phyloP scores from a whole-genome alignment of 345 rosid genomes.

The Heritiera fomes region DNA sequence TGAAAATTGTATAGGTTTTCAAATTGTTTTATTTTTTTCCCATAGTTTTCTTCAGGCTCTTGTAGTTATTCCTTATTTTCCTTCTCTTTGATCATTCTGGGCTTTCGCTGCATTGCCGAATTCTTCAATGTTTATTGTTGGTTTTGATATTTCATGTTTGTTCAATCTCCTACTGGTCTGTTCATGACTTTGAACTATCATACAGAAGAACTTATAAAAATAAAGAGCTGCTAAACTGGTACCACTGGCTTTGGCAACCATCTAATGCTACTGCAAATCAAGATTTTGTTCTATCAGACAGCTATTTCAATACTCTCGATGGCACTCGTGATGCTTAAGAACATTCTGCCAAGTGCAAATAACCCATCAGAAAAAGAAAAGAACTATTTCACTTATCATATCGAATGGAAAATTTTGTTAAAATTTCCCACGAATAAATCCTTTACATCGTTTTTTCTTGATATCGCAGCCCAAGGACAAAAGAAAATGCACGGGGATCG shows the following conservation, averaged over 20 bases:
- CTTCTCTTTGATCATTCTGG: not conserved
- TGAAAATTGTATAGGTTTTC: constrained; percentile 43
- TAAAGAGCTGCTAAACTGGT: no score
- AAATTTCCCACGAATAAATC: not conserved
- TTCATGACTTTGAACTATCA: not conserved
- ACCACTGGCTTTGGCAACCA: no score
- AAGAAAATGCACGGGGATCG: not conserved
- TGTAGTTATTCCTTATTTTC: not conserved
- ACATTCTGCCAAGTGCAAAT: not conserved
- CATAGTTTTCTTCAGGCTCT: not conserved
- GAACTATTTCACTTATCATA: not conserved
- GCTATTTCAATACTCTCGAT: no score
- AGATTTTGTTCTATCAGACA: no score
- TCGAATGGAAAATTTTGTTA: not conserved
- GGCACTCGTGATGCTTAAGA: no score
- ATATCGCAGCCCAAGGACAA: not conserved
- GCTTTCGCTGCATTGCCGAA: not conserved
- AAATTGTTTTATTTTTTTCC: constrained; percentile 15
- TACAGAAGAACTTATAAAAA: not conserved
- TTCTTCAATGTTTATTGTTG: constrained; percentile 18
- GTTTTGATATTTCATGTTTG: constrained; percentile 9
- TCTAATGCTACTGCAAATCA: no score
- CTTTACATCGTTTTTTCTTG: not conserved
- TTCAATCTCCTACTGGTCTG: not conserved
- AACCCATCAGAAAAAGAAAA: not conserved